phyloP scores from a whole-genome alignment of 1,139 yeast genomes.

The Groenewaldozyma sp. region DNA sequence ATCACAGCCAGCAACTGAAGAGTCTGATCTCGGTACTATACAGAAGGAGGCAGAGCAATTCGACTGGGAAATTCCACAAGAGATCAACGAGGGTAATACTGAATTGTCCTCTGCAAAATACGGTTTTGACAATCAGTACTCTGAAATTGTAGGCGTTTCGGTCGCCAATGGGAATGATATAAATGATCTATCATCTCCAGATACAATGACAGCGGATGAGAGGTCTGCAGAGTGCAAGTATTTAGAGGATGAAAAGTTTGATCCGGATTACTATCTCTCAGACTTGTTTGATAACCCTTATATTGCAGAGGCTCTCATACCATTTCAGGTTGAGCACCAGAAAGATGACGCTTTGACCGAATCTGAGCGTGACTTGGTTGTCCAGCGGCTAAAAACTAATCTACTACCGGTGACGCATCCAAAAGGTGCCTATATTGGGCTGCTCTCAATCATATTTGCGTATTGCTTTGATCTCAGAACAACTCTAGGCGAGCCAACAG shows the following conservation, averaged over 20 bases:
- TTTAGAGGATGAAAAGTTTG: constrained; percentile 71
- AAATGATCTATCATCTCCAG: constrained; percentile 79
- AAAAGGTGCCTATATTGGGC: constrained; percentile 39
- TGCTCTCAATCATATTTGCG: constrained; percentile 61
- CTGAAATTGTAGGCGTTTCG: constrained; percentile 54
- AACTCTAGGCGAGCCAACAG: constrained; percentile 66
- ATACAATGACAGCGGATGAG: constrained; percentile 44
- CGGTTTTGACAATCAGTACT: constrained; percentile 70
- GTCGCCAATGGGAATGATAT: constrained; percentile 79
- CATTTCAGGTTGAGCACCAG: constrained; percentile 37
- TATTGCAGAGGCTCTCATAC: constrained; percentile 40
- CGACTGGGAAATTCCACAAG: constrained; percentile 67
- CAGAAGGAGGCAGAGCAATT: constrained; percentile 48
- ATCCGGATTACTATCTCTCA: constrained; percentile 80
- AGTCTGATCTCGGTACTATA: constrained; percentile 10
- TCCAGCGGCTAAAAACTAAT: constrained; percentile 54
- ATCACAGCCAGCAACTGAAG: constrained; percentile 19
- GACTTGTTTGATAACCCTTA: constrained; percentile 53
- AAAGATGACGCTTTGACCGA: constrained; percentile 23
- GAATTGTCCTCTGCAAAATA: constrained; percentile 34
- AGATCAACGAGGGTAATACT: constrained; percentile 16
- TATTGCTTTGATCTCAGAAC: constrained; percentile 68
- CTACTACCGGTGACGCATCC: constrained; percentile 42
- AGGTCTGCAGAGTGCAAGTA: constrained; percentile 56
- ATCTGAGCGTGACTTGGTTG: constrained; percentile 39